phyloP scores from a whole-genome alignment of 2,329 filamentous ascomycete genomes.

The Colletotrichum filicis region DNA sequence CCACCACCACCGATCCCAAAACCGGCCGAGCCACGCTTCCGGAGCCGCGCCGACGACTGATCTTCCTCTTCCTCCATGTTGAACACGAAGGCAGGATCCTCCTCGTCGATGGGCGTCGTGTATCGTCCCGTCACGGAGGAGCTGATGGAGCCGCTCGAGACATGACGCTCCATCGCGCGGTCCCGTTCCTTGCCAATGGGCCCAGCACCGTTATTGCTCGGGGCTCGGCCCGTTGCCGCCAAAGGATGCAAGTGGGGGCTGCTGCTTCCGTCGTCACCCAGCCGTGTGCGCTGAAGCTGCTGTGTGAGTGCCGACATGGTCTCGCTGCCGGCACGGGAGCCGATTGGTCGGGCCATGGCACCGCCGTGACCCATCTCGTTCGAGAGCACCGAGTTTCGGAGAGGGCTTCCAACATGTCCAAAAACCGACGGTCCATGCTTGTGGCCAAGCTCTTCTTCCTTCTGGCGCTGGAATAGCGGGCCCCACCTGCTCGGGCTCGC shows the following conservation, averaged over 20 bases:
- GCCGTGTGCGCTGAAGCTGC: constrained; percentile 69
- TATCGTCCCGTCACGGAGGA: constrained; percentile 66
- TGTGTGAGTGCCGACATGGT: constrained; percentile 69
- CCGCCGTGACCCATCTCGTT: constrained; percentile 58
- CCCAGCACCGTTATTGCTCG: constrained; percentile 50
- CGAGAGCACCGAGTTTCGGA: constrained; percentile 71
- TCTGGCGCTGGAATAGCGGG: constrained; percentile 68
- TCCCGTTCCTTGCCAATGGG: constrained; percentile 52
- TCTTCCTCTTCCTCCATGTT: constrained; percentile 73
- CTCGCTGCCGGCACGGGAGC: constrained; percentile 58
- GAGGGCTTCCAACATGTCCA: constrained; percentile 73
- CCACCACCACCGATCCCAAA: constrained; percentile 47
- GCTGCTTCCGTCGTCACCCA: constrained; percentile 58
- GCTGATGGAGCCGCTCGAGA: constrained; percentile 68
- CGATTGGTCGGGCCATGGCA: constrained; percentile 50
- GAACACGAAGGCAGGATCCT: constrained; percentile 72
- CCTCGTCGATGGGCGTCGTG: constrained; percentile 73
- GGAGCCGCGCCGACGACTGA: constrained; percentile 53
- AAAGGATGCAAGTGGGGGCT: constrained; percentile 64
- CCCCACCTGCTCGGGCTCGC: constrained; percentile 72
- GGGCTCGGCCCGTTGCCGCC: constrained; percentile 52
- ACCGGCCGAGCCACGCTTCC: constrained; percentile 61
- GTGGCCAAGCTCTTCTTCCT: constrained; percentile 62
- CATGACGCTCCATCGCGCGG: constrained; percentile 64
- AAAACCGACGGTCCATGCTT: constrained; percentile 64